These are phyloP conservation scores for Allium cepa DNA, from an alignment of 106 monocot species.

Conservation along the genomic window DNA sequence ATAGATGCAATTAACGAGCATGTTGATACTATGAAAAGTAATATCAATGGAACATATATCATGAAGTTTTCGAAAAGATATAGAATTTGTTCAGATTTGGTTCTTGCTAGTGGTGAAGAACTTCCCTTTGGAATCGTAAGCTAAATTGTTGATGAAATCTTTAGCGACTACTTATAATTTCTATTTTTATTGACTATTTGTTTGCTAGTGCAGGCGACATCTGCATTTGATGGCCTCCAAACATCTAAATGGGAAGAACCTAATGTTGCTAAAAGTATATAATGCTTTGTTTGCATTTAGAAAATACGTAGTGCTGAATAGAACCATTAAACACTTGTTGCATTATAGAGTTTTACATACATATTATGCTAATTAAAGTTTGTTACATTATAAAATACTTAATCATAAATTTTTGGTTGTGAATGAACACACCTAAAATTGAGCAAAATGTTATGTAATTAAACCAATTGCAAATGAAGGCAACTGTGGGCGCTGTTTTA, in stretches of 20 bases:
- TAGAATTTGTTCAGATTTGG: slow-evolving; percentile 57
- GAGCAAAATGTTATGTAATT: no score
- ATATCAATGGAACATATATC: slow-evolving; percentile 9
- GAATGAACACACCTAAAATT: no score
- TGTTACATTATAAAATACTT: no score
- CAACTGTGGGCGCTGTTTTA: no score
- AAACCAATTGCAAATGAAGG: no score
- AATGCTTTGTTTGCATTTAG: not conserved
- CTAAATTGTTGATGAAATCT: not conserved
- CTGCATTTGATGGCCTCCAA: slow-evolving; percentile 78
- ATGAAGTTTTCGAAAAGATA: slow-evolving; percentile 36
- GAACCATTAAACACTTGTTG: no score
- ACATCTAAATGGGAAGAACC: slow-evolving; percentile 93
- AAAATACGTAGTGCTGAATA: no score
- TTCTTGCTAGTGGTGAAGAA: slow-evolving; percentile 88
- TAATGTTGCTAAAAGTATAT: slow-evolving; percentile 82
- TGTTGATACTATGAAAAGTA: slow-evolving; percentile 19
- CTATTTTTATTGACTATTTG: no score
- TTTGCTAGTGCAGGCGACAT: slow-evolving; percentile 37
- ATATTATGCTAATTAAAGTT: no score
- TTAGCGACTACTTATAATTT: not conserved
- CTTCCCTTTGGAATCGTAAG: slow-evolving; percentile 87
- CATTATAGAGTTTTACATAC: no score
- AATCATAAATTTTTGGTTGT: no score
- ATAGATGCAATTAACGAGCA: slow-evolving; percentile 58